Evolutionary conservation across 257 asterid species (phyloP).

Genomic region (Solanum pennellii): DNA sequence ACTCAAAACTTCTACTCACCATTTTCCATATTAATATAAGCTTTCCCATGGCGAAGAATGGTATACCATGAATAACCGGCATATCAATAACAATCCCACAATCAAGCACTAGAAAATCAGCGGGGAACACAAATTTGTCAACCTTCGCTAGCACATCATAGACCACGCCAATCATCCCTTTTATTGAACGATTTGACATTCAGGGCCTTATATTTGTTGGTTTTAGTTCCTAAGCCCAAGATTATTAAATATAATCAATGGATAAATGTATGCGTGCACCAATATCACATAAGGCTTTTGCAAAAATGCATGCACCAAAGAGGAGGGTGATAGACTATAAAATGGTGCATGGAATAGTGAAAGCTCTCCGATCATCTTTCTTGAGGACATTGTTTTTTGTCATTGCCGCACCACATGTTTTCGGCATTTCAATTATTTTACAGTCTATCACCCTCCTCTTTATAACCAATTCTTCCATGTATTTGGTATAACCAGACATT

Average conservation of each 20-base stretch:
- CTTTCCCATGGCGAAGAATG: too few relatives aligned
- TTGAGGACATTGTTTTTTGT: background rate
- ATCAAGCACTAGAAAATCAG: too few relatives aligned
- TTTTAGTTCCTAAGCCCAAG: background rate
- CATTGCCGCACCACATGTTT: background rate
- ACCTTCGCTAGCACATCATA: background rate
- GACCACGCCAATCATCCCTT: background rate
- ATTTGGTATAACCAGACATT: background rate
- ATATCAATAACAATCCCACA: too few relatives aligned
- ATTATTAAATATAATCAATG: too few relatives aligned
- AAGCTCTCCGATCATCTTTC: background rate
- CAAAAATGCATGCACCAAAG: background rate
- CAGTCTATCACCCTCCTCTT: background rate
- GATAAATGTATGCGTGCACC: background rate
- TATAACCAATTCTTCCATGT: too few relatives aligned
- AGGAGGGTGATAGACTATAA: too few relatives aligned
- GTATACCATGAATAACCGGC: too few relatives aligned
- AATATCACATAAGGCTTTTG: too few relatives aligned
- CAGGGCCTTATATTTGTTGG: background rate
- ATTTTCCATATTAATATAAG: too few relatives aligned
- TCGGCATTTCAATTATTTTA: background rate
- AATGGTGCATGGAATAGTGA: background rate
- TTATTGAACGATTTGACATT: background rate
- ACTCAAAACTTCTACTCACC: too few relatives aligned
- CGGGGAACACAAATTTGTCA: background rate